These are phyloP conservation scores for Phytophthora lateralis DNA, from an alignment of 352 stramenopile genomes.

Conservation along the genomic window DNA sequence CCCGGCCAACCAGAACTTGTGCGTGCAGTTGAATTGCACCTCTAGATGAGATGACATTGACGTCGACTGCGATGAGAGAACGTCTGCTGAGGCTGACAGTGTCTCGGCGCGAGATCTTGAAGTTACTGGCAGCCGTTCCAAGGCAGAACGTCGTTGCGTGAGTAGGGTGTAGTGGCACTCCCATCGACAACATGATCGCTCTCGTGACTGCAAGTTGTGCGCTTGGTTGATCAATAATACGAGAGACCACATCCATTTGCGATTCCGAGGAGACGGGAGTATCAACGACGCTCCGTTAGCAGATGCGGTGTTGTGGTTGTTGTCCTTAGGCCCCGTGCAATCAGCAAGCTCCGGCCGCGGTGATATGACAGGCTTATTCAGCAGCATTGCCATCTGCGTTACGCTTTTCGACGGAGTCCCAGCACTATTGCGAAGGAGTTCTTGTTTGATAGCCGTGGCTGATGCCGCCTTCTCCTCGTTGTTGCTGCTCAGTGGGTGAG, in stretches of 20 bases:
- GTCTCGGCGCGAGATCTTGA: slow-evolving; percentile 5
- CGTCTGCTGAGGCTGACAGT: slow-evolving; percentile 8
- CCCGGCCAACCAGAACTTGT: slow-evolving; percentile 63
- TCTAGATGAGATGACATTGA: slow-evolving; percentile 12
- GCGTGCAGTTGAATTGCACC: slow-evolving; percentile 66
- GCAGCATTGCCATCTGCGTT: slow-evolving; percentile 50
- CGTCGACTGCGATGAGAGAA: slow-evolving; percentile 9
- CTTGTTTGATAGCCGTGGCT: slow-evolving; percentile 35
- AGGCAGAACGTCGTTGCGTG: slow-evolving; percentile 55
- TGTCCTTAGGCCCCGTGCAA: background rate
- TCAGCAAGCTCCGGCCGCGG: slow-evolving; percentile 40
- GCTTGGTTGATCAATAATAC: slow-evolving; percentile 63
- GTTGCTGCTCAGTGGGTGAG: slow-evolving; percentile 1
- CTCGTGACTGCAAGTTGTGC: slow-evolving; percentile 62
- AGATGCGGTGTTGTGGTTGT: background rate
- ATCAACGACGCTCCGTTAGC: slow-evolving; percentile 9
- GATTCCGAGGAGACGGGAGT: slow-evolving; percentile 39
- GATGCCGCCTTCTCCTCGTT: slow-evolving; percentile 13
- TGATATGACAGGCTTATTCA: slow-evolving; percentile 55
- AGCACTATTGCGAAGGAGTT: slow-evolving; percentile 28
- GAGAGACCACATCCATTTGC: slow-evolving; percentile 54
- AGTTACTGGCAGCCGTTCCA: slow-evolving; percentile 39
- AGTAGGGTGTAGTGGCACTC: slow-evolving; percentile 77
- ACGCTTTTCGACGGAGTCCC: slow-evolving; percentile 38
- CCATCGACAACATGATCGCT: slow-evolving; percentile 67